Conservation (phyloP, 2,329 filamentous ascomycete genomes). For the Metarhizium guizhouense region DNA sequence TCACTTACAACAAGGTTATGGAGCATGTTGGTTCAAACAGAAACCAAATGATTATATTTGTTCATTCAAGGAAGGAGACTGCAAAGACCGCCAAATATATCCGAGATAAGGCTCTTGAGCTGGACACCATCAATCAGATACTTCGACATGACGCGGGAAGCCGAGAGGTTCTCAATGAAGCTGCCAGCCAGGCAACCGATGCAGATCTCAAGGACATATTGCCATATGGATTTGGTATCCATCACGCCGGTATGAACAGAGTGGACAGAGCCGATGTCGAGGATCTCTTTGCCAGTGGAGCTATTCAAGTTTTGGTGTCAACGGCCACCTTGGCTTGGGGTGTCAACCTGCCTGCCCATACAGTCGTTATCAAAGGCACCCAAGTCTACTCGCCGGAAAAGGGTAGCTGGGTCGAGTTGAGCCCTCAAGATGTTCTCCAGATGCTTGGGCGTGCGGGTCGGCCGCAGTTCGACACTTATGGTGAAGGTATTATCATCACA, state of each 20-base stretch:
- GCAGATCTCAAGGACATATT: conserved; percentile 85
- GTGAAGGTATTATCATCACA: conserved; percentile 97
- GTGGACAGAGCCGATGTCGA: conserved; percentile 93
- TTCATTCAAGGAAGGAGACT: conserved; percentile 96
- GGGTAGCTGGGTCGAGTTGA: conserved; percentile 96
- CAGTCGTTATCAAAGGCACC: conserved; percentile 97
- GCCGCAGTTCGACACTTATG: conserved; percentile 94
- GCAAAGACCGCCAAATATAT: conserved; percentile 96
- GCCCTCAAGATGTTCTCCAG: conserved; percentile 93
- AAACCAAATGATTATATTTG: conserved; percentile 98
- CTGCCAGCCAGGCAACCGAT: conserved; percentile 74
- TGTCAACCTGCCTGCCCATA: conserved; percentile 95
- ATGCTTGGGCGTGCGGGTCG: conserved; percentile 97
- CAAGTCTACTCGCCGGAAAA: conserved; percentile 98
- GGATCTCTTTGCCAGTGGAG: conserved; percentile 83
- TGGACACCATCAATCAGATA: conserved; percentile 95
- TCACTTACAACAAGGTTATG: conserved; percentile 94
- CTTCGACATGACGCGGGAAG: conserved; percentile 87
- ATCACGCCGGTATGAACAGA: conserved; percentile 94
- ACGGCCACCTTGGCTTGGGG: conserved; percentile 98
- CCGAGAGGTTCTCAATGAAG: conserved; percentile 77
- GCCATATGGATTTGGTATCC: conserved; percentile 95
- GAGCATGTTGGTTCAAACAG: conserved; percentile 89
- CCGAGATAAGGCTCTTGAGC: conserved; percentile 90
- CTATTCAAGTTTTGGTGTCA: conserved; percentile 91